A percentile compares a stretch with the other conserved stretches of the same genome.
These are phyloP conservation scores for Microbotryum scabiosae DNA, from an alignment of 1,284 basidiomycete species.

Conservation along the genomic window DNA sequence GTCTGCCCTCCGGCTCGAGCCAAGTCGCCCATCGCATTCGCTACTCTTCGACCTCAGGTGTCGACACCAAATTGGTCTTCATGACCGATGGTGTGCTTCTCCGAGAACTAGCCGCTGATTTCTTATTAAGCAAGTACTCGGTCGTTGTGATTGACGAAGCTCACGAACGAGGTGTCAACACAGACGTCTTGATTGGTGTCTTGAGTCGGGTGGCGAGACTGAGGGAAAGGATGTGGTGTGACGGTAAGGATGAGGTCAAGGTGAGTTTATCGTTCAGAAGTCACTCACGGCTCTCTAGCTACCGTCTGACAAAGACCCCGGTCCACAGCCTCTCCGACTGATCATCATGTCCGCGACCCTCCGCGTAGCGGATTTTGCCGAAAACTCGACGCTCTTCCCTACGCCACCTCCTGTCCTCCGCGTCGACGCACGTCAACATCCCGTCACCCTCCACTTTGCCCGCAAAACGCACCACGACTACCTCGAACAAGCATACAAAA, in stretches of 20 bases:
- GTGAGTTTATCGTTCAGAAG: slow-evolving; percentile 40
- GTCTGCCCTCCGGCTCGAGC: slow-evolving; percentile 55
- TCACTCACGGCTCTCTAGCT: background rate
- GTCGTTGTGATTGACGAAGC: slow-evolving; percentile 96
- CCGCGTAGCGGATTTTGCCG: slow-evolving; percentile 84
- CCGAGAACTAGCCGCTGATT: slow-evolving; percentile 84
- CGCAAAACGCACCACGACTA: slow-evolving; percentile 80
- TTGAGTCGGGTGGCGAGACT: slow-evolving; percentile 83
- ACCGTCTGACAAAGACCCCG: background rate
- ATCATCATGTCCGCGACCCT: slow-evolving; percentile 99
- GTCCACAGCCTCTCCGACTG: slow-evolving; percentile 68
- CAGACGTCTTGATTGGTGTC: slow-evolving; percentile 93
- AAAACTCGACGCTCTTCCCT: slow-evolving; percentile 74
- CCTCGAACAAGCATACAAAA: slow-evolving; percentile 79
- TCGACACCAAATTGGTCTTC: slow-evolving; percentile 90
- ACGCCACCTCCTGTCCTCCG: slow-evolving; percentile 81
- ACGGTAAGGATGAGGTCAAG: slow-evolving; percentile 56
- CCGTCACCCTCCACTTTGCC: slow-evolving; percentile 91
- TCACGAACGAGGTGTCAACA: slow-evolving; percentile 96
- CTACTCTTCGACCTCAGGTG: slow-evolving; percentile 86
- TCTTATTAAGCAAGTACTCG: slow-evolving; percentile 81
- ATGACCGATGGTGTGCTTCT: slow-evolving; percentile 99
- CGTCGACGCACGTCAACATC: slow-evolving; percentile 83
- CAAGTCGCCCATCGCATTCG: slow-evolving; percentile 93
- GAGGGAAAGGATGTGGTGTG: slow-evolving; percentile 78